A percentile compares a stretch with the other conserved stretches of the same genome.
phyloP scores from a whole-genome alignment of 805 yeast genomes.

The Metschnikowia corniflorae region DNA sequence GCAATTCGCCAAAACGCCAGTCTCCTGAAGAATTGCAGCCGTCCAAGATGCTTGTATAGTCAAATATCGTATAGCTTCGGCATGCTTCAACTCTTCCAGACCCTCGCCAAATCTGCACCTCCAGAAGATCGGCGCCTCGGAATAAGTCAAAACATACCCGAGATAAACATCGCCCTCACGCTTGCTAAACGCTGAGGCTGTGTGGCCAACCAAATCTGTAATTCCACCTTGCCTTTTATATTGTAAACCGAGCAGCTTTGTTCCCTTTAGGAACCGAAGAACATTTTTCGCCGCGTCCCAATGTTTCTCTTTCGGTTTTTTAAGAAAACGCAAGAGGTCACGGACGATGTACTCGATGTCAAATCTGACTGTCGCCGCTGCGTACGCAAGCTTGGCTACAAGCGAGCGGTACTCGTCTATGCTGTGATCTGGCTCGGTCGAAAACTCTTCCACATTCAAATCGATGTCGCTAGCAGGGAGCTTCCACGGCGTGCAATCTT shows the following conservation, averaged over 20 bases:
- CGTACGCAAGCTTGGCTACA: constrained; percentile 2
- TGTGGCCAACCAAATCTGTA: not conserved
- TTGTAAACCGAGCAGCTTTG: constrained; percentile 1
- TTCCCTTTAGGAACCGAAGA: constrained; percentile 4
- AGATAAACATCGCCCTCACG: not conserved
- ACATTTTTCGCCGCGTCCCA: constrained; percentile 3
- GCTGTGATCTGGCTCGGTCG: not conserved
- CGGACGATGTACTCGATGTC: constrained; percentile 2
- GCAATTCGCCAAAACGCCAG: not conserved
- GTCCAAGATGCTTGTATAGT: not conserved
- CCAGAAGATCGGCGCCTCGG: constrained; percentile 3
- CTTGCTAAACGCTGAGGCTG: not conserved
- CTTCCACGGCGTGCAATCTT: not conserved
- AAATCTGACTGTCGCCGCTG: constrained; percentile 2
- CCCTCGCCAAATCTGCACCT: not conserved
- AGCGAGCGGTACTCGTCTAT: constrained; percentile 1
- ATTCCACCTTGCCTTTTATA: not conserved
- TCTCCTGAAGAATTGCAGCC: not conserved
- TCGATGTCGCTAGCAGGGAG: constrained; percentile 1
- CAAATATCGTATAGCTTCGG: not conserved
- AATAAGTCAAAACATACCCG: not conserved
- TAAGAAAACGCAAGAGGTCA: constrained; percentile 2
- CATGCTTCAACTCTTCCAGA: not conserved
- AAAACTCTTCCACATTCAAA: not conserved
- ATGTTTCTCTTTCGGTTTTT: constrained; percentile 1